Evolutionary conservation across 164 flowering plant genomes (phyloP).

Genomic region (Buxus sempervirens): DNA sequence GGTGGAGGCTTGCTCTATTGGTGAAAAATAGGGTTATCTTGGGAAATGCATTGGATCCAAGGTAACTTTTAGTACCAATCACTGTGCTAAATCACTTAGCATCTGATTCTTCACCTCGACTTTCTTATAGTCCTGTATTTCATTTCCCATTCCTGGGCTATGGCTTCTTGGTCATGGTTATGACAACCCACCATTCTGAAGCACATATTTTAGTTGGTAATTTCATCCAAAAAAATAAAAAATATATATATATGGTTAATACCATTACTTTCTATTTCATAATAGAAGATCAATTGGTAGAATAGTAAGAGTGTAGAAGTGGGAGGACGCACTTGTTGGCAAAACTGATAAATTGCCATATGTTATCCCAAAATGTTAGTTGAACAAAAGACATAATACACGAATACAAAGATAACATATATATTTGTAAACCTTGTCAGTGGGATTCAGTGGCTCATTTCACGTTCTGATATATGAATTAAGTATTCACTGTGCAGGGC

Average conservation of each 20-base stretch:
- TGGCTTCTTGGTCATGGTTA: background rate
- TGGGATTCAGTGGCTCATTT: constrained; percentile 3
- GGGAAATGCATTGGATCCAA: constrained; percentile 59
- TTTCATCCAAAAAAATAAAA: too few species aligned
- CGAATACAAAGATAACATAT: too few species aligned
- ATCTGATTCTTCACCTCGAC: background rate
- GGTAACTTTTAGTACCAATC: constrained; percentile 52
- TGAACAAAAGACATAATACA: background rate
- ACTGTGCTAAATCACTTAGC: too few species aligned
- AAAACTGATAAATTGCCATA: too few species aligned
- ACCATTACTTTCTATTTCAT: background rate
- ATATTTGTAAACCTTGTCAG: background rate
- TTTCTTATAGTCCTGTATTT: background rate
- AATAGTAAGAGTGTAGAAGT: background rate
- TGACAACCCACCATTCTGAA: background rate
- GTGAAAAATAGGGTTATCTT: constrained; percentile 50
- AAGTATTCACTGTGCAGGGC: constrained; percentile 44
- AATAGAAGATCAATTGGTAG: background rate
- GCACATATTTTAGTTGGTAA: background rate
- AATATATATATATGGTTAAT: too few species aligned
- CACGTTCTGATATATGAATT: constrained; percentile 3
- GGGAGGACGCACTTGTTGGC: background rate
- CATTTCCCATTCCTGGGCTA: background rate
- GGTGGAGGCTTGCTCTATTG: constrained; percentile 80
- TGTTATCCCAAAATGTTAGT: too few species aligned